Base-by-base conservation (phyloP, 176 grass and related monocot genomes). In the Triticum urartu region DNA sequence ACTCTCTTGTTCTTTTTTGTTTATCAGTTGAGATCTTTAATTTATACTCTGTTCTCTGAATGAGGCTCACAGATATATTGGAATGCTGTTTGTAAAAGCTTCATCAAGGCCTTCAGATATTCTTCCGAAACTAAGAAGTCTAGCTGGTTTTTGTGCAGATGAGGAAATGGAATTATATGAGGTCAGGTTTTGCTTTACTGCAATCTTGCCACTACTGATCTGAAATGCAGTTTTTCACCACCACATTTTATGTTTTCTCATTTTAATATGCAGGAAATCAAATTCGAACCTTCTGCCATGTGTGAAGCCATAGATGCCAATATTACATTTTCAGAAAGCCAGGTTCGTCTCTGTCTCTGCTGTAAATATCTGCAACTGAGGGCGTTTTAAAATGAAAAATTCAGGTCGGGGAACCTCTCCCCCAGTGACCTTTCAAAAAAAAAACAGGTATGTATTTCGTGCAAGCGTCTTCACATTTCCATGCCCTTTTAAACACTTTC, bases 161-260 rank as follows among this genome's bases (percentile, higher is more conserved):
- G 82, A 86, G 17, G 47, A 83, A 61, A 87, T 92, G 47, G 67
- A 84, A 64, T 72, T 89, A 7, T 87, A 64, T 56, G 84, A 89
- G 91, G 84, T 91, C 30, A 14, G 68, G 21, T 72, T 65, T 70
- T 45, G 15, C 77, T 50, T 40, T 1, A 22, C 3, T 80, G 67
- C 26, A 72, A 73, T n/a, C 7, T 72, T 24, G 36, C 7, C 45
- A 4, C 11, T 24, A 22, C 5, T 43, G 35, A 33, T 86, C 77
- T 77, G 32, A 50, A 22, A 63, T 64, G 9, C 7, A 40, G 12
- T 24, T 9, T 30, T 64, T 66, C 70, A 20, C 12, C 17, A 56
- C 73, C 4, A 50, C 28, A 33, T 63, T 11, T 67, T 21, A 4
- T 43, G 24, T 5, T 75, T 80, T 68, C 24, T 79, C 11, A 68